phyloP scores from a whole-genome alignment of 495 filamentous ascomycete species.

The Sabuloglossum arenarium region DNA sequence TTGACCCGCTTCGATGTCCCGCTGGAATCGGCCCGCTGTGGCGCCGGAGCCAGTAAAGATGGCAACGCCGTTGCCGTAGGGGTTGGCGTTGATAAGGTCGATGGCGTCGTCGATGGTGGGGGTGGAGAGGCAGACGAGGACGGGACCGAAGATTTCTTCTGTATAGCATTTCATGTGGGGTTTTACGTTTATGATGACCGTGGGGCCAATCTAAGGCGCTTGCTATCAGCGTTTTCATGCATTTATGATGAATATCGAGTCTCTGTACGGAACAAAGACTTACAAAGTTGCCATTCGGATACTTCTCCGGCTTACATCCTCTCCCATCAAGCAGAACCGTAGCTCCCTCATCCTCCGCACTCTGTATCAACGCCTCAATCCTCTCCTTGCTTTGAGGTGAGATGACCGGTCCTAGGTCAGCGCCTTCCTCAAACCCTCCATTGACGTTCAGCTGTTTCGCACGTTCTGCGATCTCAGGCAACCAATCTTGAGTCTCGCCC shows the following conservation, averaged over 20 bases:
- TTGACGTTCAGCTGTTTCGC: slow-evolving; percentile 81
- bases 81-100: slow-evolving; percentile 41
- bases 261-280: slow-evolving; percentile 12
- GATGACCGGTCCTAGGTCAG: slow-evolving; percentile 94
- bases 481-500: slow-evolving; percentile 83
- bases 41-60: slow-evolving; percentile 45
- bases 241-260: no score
- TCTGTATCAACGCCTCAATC: slow-evolving; percentile 75
- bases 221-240: no score
- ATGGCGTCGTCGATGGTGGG: slow-evolving; percentile 66
- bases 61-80: slow-evolving; percentile 50
- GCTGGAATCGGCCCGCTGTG: slow-evolving; percentile 41
- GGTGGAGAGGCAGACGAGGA: slow-evolving; percentile 68
- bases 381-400: slow-evolving; percentile 76
- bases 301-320: slow-evolving; percentile 71
- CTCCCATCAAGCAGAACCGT: slow-evolving; percentile 89
- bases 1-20: slow-evolving; percentile 37
- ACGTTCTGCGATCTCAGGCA: slow-evolving; percentile 74
- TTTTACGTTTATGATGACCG: slow-evolving; percentile 85
- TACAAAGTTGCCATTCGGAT: slow-evolving; percentile 93
- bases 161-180: slow-evolving; percentile 84
- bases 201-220: slow-evolving; percentile 45
- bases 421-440: slow-evolving; percentile 83
- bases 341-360: slow-evolving; percentile 80
- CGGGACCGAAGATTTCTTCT: slow-evolving; percentile 95